Percentiles rank a stretch among this genome's conserved stretches.
phyloP scores from a whole-genome alignment of 148 eudicot genomes.

The Vaccinium myrtillus region DNA sequence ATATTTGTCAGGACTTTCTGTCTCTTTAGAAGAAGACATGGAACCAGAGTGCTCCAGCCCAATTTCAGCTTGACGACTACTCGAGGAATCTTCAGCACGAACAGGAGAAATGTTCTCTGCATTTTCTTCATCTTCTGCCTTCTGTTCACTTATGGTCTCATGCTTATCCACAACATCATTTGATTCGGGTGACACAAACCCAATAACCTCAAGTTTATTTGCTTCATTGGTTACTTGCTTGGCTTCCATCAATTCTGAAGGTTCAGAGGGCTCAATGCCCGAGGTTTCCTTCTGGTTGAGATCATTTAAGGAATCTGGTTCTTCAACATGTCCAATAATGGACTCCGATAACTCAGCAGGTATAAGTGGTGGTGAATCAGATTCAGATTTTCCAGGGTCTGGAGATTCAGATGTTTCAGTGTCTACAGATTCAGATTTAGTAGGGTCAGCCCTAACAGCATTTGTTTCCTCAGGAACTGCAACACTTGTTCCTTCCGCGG shows the following conservation, averaged over 20 bases:
- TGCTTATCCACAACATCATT: slow-evolving; percentile 28
- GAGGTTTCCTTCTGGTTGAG: slow-evolving; percentile 30
- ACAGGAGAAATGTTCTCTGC: slow-evolving; percentile 25
- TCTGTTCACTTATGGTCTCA: slow-evolving; percentile 35
- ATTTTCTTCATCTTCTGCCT: slow-evolving; percentile 32
- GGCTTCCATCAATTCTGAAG: slow-evolving; percentile 36
- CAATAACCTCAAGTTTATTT: slow-evolving; percentile 27
- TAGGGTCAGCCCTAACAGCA: slow-evolving; percentile 27
- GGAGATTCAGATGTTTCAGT: slow-evolving; percentile 22
- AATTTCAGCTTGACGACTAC: slow-evolving; percentile 32
- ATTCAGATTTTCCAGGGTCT: slow-evolving; percentile 30
- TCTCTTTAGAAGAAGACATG: slow-evolving; percentile 27
- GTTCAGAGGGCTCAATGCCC: slow-evolving; percentile 27
- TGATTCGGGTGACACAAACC: slow-evolving; percentile 24
- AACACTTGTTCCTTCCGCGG: slow-evolving; percentile 13
- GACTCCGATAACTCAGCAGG: slow-evolving; percentile 30
- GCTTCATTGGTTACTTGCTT: slow-evolving; percentile 32
- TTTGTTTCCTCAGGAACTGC: slow-evolving; percentile 30
- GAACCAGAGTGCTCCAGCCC: slow-evolving; percentile 28
- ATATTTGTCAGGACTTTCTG: slow-evolving; percentile 37
- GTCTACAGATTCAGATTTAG: slow-evolving; percentile 23
- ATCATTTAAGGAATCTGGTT: slow-evolving; percentile 32
- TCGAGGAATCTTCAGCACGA: slow-evolving; percentile 33
- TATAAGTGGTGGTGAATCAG: slow-evolving; percentile 34
- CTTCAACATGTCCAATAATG: slow-evolving; percentile 25